Evolutionary conservation across 192 early-diverging fungal species (phyloP), one percentile per base, ranked within the genome.

Genomic region (Podila horticola): DNA sequence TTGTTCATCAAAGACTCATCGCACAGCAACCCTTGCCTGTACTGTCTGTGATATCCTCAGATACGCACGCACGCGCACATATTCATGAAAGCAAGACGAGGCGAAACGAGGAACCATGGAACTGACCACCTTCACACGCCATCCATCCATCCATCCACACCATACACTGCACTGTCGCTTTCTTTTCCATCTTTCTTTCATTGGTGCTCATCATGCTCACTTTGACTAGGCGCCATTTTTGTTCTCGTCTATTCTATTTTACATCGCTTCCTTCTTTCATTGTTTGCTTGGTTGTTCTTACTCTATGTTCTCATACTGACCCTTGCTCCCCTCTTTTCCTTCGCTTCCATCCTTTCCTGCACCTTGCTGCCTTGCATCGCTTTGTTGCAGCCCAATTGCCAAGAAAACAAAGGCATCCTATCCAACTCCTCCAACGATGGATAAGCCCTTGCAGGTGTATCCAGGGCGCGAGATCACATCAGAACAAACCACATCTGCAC

Each of bases 151-250:
- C 8, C 50, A 52, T 5, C 50, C 17, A n/a, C 19, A 5, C 50
- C 19, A 17, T 10, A 52, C 19, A 52, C 17, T 10, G 9, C 52
- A 55, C 20, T 55, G 8, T 26, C 52, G 9, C 24, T 11, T 52
- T n/a, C 12, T 6, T 52, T 11, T 52, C 50, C 12, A n/a, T 52
- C 22, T 22, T 55, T 55, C 24, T 55, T 55, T 55, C 24, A 22
- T 55, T 55, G n/a, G 52, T 55, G 52, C 52, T 55, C 52, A 55
- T 22, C 52, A 55, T 55, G 52, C 52, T 55, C 52, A 55, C 52
- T 10, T 8, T 22, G 52, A 45, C 41, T 8, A 45, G 41, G 41
- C 41, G 15, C 41, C 41, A 45, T 45, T 45, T 45, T 26, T 24
- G 22, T 55, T 55, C 5, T 15, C n/a, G 20, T 26, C 52, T 55